Base-by-base conservation (phyloP, 768 basidiomycete genomes). In the Lyophyllum semitale region DNA sequence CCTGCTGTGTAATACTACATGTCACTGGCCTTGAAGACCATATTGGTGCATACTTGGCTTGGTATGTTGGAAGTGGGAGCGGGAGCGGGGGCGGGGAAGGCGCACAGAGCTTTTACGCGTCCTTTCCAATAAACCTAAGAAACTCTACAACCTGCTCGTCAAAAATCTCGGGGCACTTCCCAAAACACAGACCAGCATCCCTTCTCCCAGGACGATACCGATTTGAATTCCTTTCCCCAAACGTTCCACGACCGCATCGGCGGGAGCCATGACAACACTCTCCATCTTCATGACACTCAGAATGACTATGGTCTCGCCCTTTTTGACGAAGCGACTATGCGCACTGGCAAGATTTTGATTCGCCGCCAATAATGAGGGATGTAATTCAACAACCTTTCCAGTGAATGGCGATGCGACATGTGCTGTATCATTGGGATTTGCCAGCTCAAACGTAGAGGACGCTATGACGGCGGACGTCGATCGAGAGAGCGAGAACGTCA, bases 201-300 rank as follows among this genome's bases (percentile, higher is more conserved):
- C 71, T 54, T 76, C 75, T 20, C 68, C 68, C 30, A 76, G 26
- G 5, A 76, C 63, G 17, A 59, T 64, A 1, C 74, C 73, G 29
- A 61, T 56, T 29, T 60, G 60, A n/a, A 74, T 57, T 1, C 73
- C 73, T 42, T 65, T 71, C 7, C 73, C 74, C 22, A 65, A 35
- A 40, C 67, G 62, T 45, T 63, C 62, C 4, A 76, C 59, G 45
- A 59, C 52, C 27, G 70, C 72, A 60, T 72, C 69, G 27, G 48
- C 53, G 0, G 69, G 68, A 12, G 71, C 66, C 4, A 56, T 40
- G 18, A 76, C 54, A 4, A 63, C 60, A 51, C 65, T 75, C 53
- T 76, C 75, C 73, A 76, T 76, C 66, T 76, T 76, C 75, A 76
- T 76, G 22, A 71, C 68, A 37, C 71, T 76, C 33, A 76, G 45